Conservation (phyloP, 2,329 filamentous ascomycete species). For the Myriangium duriaei region DNA sequence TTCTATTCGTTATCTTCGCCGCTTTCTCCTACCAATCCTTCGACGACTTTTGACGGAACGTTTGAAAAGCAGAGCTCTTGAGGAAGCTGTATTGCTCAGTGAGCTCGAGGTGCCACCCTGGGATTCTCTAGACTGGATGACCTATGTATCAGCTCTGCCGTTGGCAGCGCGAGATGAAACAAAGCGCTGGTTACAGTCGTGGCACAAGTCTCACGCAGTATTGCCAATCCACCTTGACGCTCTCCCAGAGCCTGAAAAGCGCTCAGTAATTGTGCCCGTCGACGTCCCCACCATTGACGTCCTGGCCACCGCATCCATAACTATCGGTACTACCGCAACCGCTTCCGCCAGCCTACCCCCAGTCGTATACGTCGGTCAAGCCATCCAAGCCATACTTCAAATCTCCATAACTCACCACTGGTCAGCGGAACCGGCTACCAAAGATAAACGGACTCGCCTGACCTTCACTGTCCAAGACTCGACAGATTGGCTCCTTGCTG, state of each 20-base stretch:
- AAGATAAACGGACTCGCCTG: constrained; percentile 43
- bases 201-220: constrained; percentile 36
- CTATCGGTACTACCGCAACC: constrained; percentile 28
- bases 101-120: constrained; percentile 41
- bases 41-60: constrained; percentile 28
- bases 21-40: constrained; percentile 37
- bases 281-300: constrained; percentile 75
- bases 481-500: constrained; percentile 76
- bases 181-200: constrained; percentile 39
- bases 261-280: constrained; percentile 72
- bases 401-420: constrained; percentile 46
- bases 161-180: constrained; percentile 31
- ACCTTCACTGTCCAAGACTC: constrained; percentile 69
- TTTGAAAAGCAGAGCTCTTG: constrained; percentile 35
- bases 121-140: constrained; percentile 41
- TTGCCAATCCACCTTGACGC: constrained; percentile 17
- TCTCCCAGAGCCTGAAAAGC: constrained; percentile 15
- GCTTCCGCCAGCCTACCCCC: constrained; percentile 19
- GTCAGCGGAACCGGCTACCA: constrained; percentile 20
- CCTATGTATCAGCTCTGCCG: constrained; percentile 40
- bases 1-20: constrained; percentile 33
- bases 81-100: constrained; percentile 41
- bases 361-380: constrained; percentile 49
- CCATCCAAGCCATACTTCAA: constrained; percentile 48
- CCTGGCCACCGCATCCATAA: constrained; percentile 65